Evolutionary conservation across 129 eudicot genomes (phyloP).

Genomic region (Artemisia annua): DNA sequence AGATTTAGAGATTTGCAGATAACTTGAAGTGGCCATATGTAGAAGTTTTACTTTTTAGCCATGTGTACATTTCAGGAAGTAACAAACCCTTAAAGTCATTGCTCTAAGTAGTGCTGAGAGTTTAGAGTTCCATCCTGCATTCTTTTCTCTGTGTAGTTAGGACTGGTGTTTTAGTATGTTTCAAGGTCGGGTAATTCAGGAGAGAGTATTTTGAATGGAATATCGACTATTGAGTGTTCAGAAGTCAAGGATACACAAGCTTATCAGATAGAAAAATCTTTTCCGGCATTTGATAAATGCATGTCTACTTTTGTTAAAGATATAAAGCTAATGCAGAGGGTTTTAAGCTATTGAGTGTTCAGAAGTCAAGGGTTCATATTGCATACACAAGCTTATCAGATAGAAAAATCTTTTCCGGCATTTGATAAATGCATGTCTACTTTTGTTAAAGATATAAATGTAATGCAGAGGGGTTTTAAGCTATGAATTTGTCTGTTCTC

Average conservation of each 20-base stretch:
- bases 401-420: not conserved
- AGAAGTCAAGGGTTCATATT: not conserved
- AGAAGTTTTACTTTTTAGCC: too few relatives aligned
- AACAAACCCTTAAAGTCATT: too few relatives aligned
- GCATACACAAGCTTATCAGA: constrained; percentile 5
- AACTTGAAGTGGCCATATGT: too few relatives aligned
- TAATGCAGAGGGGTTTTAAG: not conserved
- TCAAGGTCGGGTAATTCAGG: too few relatives aligned
- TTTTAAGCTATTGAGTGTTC: not conserved
- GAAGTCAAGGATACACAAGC: not conserved
- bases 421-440: not conserved
- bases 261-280: not conserved
- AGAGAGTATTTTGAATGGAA: too few relatives aligned
- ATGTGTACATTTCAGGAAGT: too few relatives aligned
- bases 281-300: not conserved
- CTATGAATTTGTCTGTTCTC: too few relatives aligned
- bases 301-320: not conserved
- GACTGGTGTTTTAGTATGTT: too few relatives aligned
- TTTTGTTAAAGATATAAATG: not conserved
- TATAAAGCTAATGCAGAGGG: not conserved
- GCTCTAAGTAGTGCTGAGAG: too few relatives aligned
- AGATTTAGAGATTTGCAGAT: too few relatives aligned
- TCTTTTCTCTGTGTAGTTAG: too few relatives aligned
- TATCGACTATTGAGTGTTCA: not conserved
- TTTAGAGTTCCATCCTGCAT: too few relatives aligned